A percentile compares a stretch with the other conserved stretches of the same genome.
Conservation (phyloP, 2,329 filamentous ascomycete species). For the Aspergillus pseudonomiae region DNA sequence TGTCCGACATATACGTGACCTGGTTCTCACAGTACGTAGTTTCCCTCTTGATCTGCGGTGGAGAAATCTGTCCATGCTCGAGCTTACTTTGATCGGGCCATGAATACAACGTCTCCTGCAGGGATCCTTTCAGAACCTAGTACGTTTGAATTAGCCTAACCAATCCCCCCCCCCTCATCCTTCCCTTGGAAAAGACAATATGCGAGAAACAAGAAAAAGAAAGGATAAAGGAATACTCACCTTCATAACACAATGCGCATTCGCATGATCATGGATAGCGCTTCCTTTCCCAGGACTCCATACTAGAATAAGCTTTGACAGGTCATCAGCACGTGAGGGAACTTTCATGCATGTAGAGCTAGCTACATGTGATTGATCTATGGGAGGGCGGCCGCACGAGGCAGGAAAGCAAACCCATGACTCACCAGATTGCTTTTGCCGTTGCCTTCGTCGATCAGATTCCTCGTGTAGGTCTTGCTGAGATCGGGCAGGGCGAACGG, state of each 20-base stretch:
- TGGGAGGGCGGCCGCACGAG: not conserved
- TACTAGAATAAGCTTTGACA: constrained; percentile 75
- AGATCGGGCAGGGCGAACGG: constrained; percentile 74
- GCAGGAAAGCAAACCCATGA: constrained; percentile 15
- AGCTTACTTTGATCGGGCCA: constrained; percentile 61
- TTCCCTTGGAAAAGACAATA: not conserved
- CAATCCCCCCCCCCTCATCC: not conserved
- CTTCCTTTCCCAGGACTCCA: constrained; percentile 85
- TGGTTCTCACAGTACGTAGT: constrained; percentile 70
- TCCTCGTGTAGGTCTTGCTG: constrained; percentile 76
- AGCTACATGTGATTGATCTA: constrained; percentile 1
- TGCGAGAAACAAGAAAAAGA: not conserved
- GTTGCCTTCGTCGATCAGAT: constrained; percentile 88
- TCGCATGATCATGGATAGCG: constrained; percentile 85
- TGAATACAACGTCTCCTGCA: constrained; percentile 80
- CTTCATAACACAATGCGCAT: constrained; percentile 92
- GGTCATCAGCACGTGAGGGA: constrained; percentile 12
- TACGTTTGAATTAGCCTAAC: not conserved
- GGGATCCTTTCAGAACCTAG: constrained; percentile 71
- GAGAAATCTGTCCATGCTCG: constrained; percentile 51
- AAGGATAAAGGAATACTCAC: constrained; percentile 26
- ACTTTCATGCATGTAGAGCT: not conserved
- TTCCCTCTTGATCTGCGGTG: constrained; percentile 67
- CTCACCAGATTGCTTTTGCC: constrained; percentile 74
- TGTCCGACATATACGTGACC: constrained; percentile 89